Evolutionary conservation across 208 protist genomes (phyloP), one percentile per base, ranked within the genome.

Genomic region (Novymonas esmeraldas): DNA sequence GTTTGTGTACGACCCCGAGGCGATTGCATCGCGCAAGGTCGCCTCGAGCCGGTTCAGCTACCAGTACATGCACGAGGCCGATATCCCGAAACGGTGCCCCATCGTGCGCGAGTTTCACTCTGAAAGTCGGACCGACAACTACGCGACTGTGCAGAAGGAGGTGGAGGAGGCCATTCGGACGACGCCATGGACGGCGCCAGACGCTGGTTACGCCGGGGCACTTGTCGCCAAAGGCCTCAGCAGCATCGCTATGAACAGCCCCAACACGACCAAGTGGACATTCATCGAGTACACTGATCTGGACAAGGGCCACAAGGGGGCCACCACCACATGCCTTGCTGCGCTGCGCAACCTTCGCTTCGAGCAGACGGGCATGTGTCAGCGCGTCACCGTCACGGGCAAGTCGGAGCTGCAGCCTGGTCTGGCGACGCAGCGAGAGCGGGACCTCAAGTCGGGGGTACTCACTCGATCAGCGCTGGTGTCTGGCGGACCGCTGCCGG

Each of bases 201-300:
- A 93, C 58, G 78, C 77, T 6, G 81, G 74, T n/a, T 79, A 84
- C 44, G 84, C 84, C 7, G 69, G 66, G 22, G 44, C 79, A 13
- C 71, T 93, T 28, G 57, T 93, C 0, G 83, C 79, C 0, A 83
- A 90, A 52, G 87, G 84, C 2, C 78, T 93, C 28, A 57, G 51
- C 45, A 64, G 65, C 31, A 82, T 93, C 52, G 65, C 82, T 14
- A 70, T 62, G n/a, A 89, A 85, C 67, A 82, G 84, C 28, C 83
- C 87, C 9, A 81, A 79, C 73, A 88, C 79, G 0, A 81, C 79
- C 14, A 93, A 93, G 70, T 93, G 87, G 87, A 90, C 84, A 14
- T 87, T 93, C 41, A 80, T 93, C 29, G 87, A 93, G 70, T 93
- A 93, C 69, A 63, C 63, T n/a, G 71, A 87, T 18, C 62, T 61